A percentile compares a stretch with the other conserved stretches of the same genome.
These are phyloP conservation scores for Brassica nigra DNA, from an alignment of 345 rosid species.

Conservation along the genomic window DNA sequence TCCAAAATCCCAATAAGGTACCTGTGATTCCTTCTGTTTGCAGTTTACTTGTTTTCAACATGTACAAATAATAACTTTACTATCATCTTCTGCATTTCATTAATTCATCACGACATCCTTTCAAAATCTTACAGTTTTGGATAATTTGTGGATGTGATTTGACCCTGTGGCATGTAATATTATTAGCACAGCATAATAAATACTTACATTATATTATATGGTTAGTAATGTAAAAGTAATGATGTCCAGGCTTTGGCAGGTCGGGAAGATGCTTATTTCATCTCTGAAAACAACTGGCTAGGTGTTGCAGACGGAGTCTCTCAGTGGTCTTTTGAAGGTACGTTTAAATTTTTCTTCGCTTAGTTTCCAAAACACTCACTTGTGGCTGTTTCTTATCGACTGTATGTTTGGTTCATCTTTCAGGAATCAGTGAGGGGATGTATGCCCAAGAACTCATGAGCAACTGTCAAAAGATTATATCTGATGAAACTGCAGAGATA, in stretches of 20 bases:
- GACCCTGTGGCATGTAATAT: background rate
- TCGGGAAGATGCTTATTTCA: slow-evolving; percentile 76
- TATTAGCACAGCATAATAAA: background rate
- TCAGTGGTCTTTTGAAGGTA: slow-evolving; percentile 81
- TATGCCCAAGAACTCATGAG: slow-evolving; percentile 59
- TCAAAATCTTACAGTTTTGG: background rate
- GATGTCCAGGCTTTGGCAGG: slow-evolving; percentile 91
- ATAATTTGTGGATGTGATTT: background rate
- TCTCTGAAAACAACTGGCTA: slow-evolving; percentile 58
- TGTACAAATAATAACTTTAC: background rate
- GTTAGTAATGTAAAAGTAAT: slow-evolving; percentile 61
- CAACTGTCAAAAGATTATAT: slow-evolving; percentile 55
- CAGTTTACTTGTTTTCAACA: background rate
- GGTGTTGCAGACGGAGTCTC: slow-evolving; percentile 81
- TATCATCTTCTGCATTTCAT: background rate
- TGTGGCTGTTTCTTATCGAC: background rate
- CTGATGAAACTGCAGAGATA: slow-evolving; percentile 39
- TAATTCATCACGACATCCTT: background rate
- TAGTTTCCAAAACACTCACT: background rate
- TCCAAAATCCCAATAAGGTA: slow-evolving; percentile 69
- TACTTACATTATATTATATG: background rate
- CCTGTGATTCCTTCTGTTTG: slow-evolving; percentile 7
- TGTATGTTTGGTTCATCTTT: slow-evolving; percentile 26
- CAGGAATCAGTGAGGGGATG: slow-evolving; percentile 55
- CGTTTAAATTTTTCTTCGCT: background rate